Base-by-base conservation (phyloP, 2,329 filamentous ascomycete species). In the Penicillium griseofulvum region DNA sequence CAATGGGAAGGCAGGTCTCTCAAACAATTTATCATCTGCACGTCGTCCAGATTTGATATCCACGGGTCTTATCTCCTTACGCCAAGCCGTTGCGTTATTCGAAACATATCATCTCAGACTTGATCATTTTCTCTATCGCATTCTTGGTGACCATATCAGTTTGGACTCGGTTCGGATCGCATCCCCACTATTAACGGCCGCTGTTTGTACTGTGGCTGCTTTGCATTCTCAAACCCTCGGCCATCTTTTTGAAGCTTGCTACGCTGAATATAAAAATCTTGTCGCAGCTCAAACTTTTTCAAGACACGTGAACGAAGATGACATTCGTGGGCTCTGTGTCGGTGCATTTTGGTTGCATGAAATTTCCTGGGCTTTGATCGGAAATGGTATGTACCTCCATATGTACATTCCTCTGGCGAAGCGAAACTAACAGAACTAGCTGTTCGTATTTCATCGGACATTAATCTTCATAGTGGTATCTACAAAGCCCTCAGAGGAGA, bases 341-440 rank as follows among this genome's bases (percentile, higher is more conserved):
- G 78, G 73, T 16, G 74, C 77, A 12, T 80, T 79, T 57, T 81
- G 78, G 78, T 68, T 81, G 0, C 74, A 75, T 48, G 77, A 80
- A 52, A 69, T 80, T 5, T 68, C 66, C 1, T 68, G 67, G 65
- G 49, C 56, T 12, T 31, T 67, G 12, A 60, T 64, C 31, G 63
- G 59, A 41, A 57, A 48, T 10, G 46, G 39, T 52, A 19, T 5
- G 46, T 48, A 5, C 10, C 6, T 37, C 1, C n/a, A n/a, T n/a
- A n/a, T n/a, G n/a, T n/a, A n/a, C 7, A 36, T n/a, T 5, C 17
- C 10, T 31, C 2, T 10, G 9, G 4, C 16, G n/a, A 26, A n/a
- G 5, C 5, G 4, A 36, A 28, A 19, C 47, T 61, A 34, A 56
- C 49, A 33, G 29, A 45, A 19, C 22, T 41, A 58, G 64, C 66